Base-by-base conservation (phyloP, 2,329 filamentous ascomycete species). In the Neocucurbitaria cava region DNA sequence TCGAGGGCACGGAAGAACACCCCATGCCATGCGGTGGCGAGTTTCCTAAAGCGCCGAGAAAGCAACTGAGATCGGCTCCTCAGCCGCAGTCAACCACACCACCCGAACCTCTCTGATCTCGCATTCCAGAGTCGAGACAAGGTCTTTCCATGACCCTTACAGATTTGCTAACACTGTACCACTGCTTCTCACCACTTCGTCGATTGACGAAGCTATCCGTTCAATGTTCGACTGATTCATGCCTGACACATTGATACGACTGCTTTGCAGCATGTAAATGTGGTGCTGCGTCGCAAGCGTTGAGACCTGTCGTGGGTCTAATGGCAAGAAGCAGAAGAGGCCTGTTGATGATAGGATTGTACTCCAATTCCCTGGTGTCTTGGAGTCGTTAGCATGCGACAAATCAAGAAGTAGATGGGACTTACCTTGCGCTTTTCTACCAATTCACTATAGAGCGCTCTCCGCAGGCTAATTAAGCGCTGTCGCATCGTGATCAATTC, bases 211-310 rank as follows among this genome's bases (percentile, higher is more conserved):
- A 30, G 65, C 66, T 44, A 66, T 54, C 24, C 31, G 50, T 10
- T 58, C 56, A 7, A 68, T 49, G 28, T 64, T 65, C 9, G 41
- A 49, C 36, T 50, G 35, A 46, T 63, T 68, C 50, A 70, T 49
- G 5, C 63, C 67, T 9, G 66, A 62, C 20, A 70, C 54, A 40
- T 68, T 69, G 47, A 68, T 69, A 9, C 66, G 63, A 4, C 66
- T 66, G 41, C 54, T 68, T 21, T 50, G 41, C 5, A 62, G 62
- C 49, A 70, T 54, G 55, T 68, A 62, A 18, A 70, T 64, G 38
- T 69, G 65, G 18, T 60, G 51, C 31, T 62, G 54, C 2, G 24
- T 50, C 9, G 52, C 56, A 5, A 70, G 52, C 8, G 20, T 52
- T 36, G 54, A 46, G 33, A 61, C 61, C 26, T 69, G 62, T 49